Evolutionary conservation across 805 yeast species (phyloP), one percentile per base, ranked within the genome.

Genomic region (Candida mattraensis): DNA sequence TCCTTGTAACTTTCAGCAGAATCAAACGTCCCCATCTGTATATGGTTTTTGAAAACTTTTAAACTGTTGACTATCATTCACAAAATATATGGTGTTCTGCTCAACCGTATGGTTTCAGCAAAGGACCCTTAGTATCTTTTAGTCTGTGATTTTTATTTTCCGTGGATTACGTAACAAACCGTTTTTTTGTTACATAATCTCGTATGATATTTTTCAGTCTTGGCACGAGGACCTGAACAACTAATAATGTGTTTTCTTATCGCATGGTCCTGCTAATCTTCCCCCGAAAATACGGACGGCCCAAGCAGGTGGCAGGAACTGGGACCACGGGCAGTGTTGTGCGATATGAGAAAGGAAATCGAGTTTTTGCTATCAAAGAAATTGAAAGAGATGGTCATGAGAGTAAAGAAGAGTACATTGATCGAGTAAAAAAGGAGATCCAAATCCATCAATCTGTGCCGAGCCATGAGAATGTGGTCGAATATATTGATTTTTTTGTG

Each of bases 351-450:
- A 33, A 26, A 35, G 14, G 29, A 3, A 29, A 45, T 0, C 37
- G 42, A 4, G 19, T 24, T 1, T 56, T 36, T 40, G 83, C 78
- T 0, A 60, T 76, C 3, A 78, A 78, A 50, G 56, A 58, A 1
- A 74, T 71, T 52, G 60, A 58, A 21, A 40, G 55, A 33, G 80
- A 74, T 35, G 36, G 40, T 5, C 47, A 61, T 37, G 77, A 74
- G 45, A 39, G 64, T 3, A 58, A 56, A 22, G 25, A 42, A n/a
- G 76, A 70, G 32, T 72, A 68, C 43, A 46, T 50, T 9, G 45
- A 34, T 2, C 45, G 75, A n/a, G 64, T 67, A 0, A 39, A 50
- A 7, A 59, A 55, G 33, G 80, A 74, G 43, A 66, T 54, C 33
- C 24, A 38, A 1, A 39, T 67, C 3, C 57, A 70, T 24, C 24